Base-by-base conservation (phyloP, 176 grass and related monocot species). In the Ensete ventricosum region DNA sequence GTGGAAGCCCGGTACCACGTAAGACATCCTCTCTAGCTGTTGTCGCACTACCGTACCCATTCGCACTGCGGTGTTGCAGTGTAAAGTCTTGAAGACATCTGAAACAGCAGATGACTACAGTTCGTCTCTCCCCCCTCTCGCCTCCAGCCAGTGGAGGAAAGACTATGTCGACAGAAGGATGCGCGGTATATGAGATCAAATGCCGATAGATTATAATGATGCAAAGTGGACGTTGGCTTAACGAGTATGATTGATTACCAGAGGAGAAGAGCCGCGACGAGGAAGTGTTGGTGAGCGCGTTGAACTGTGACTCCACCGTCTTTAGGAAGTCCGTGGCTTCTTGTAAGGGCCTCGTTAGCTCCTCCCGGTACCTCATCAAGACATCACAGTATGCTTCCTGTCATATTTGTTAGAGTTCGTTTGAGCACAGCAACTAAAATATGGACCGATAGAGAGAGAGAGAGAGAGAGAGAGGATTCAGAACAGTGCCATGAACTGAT, bases 311-410 rank as follows among this genome's bases (percentile, higher is more conserved):
- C 75, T 91, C 84, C 26, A 86, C 75, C 11, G 67, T 87, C 71
- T 80, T 88, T 79, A 97, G 84, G 80, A 97, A 93, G 52, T 91
- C 90, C 1, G 75, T 77, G 3, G 85, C 87, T 48, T 97, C 94
- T 72, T 87, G 83, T 58, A 93, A 81, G 54, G 88, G 94, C 64
- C 85, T 85, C 58, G 75, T 80, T 68, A 97, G 80, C 77, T 97
- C 94, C 50, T 89, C 90, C 25, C 83, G 76, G 74, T 85, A 97
- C 84, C 88, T 97, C 20, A 73, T 67, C 67, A 97, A 76, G 79
- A 93, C 87, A 73, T 82, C 83, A 66, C 88, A 83, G 72, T 97
- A 97, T 0, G 88, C 88, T 73, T 97, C 88, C 94, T 97, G 62
- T 73, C 4, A 2, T 14, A 62, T 9, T 21, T 22, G 55, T 76